phyloP scores from a whole-genome alignment of 805 yeast genomes.

The Blastobotrys terrestris region DNA sequence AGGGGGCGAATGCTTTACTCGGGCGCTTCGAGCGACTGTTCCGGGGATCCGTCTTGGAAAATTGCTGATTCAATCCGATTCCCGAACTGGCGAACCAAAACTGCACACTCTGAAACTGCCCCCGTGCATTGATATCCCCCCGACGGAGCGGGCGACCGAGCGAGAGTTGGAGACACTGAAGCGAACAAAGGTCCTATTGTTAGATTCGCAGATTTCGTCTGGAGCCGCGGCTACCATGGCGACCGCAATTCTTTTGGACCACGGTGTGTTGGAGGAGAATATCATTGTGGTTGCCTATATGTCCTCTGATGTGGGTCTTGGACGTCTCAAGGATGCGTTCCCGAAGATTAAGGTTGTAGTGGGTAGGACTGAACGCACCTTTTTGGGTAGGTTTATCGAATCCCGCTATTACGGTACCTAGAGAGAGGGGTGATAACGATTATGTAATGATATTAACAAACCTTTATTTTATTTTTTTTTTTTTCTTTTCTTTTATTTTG shows the following conservation, averaged over 20 bases:
- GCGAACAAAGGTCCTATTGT: conserved; percentile 47
- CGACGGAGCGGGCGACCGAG: conserved; percentile 9
- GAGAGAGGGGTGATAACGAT: too few species aligned
- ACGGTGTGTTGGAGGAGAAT: conserved; percentile 54
- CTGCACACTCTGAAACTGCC: conserved; percentile 80
- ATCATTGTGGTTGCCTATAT: conserved; percentile 65
- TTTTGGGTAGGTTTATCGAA: conserved; percentile 66
- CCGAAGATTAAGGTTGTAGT: conserved; percentile 61
- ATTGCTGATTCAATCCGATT: conserved; percentile 78
- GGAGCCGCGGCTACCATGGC: conserved; percentile 98
- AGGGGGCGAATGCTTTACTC: conserved; percentile 90
- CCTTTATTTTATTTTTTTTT: too few species aligned
- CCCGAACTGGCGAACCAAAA: conserved; percentile 89
- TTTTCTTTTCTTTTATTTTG: too few species aligned
- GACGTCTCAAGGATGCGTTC: conserved; percentile 69
- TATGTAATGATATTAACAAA: too few species aligned
- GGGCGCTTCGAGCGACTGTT: conserved; percentile 64
- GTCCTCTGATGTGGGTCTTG: conserved; percentile 72
- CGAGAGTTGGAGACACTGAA: conserved; percentile 14
- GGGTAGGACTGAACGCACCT: conserved; percentile 53
- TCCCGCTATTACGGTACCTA: conserved; percentile 68
- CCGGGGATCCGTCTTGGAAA: conserved; percentile 76
- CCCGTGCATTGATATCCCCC: conserved; percentile 22
- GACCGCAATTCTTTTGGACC: conserved; percentile 76
- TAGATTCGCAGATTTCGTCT: conserved; percentile 83